Conservation (phyloP, 345 rosid species). For the Arabidopsis arenosa region DNA sequence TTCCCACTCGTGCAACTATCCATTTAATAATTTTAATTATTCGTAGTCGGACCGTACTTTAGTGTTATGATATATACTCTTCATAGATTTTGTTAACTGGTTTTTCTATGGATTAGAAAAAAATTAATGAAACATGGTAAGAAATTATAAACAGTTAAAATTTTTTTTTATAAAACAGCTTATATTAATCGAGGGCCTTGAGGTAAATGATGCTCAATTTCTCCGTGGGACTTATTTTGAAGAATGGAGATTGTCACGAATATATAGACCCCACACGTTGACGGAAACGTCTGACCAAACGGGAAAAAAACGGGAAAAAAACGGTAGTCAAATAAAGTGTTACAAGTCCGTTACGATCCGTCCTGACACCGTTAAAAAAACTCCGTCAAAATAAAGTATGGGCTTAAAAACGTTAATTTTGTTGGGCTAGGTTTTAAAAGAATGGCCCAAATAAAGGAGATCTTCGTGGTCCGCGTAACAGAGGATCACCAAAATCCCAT, state of each 20-base stretch:
- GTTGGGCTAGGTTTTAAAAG: background rate
- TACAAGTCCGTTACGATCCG: conserved; percentile 7
- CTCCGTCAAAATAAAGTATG: background rate
- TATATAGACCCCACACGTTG: conserved; percentile 26
- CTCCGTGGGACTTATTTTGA: conserved; percentile 34
- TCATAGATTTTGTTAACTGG: conserved; percentile 5
- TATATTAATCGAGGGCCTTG: background rate
- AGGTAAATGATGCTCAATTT: conserved; percentile 9
- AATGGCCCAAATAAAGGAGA: conserved; percentile 8
- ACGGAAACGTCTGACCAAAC: conserved; percentile 23
- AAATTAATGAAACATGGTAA: background rate
- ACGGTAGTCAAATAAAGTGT: conserved; percentile 3
- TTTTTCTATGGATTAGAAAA: background rate
- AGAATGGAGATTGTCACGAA: background rate
- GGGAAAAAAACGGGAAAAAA: background rate
- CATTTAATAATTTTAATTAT: conserved; percentile 33
- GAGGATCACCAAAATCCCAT: conserved; percentile 23
- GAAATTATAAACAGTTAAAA: background rate
- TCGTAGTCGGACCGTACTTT: conserved; percentile 12
- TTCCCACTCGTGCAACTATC: conserved; percentile 43
- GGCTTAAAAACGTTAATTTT: background rate
- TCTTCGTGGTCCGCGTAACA: conserved; percentile 34
- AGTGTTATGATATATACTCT: background rate
- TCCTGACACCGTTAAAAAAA: conserved; percentile 9
- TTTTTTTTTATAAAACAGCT: too few species aligned